Evolutionary conservation across 1,139 yeast species (phyloP).

Genomic region (Meyerozyma athensensis): DNA sequence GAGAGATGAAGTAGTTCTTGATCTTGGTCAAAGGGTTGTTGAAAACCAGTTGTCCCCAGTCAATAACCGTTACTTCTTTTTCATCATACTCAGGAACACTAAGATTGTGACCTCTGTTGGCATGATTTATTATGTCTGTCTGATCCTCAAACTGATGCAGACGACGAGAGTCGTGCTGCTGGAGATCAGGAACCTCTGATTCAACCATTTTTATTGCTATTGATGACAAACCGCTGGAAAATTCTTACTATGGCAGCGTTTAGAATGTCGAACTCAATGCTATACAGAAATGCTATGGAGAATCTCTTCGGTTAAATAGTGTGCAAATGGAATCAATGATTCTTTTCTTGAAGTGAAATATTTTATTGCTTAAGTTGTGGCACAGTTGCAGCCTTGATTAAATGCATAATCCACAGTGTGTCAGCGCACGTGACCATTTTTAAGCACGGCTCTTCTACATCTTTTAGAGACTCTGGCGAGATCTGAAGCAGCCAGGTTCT

Average conservation of each 20-base stretch:
- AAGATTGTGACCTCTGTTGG: constrained; percentile 11
- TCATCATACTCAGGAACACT: constrained; percentile 40
- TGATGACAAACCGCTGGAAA: not conserved
- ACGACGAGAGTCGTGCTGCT: constrained; percentile 10
- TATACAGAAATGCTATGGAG: not conserved
- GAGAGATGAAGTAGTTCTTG: constrained; percentile 47
- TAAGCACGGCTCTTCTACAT: too few relatives aligned
- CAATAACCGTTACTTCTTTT: constrained; percentile 39
- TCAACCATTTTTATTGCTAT: not conserved
- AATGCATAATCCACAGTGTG: constrained; percentile 1
- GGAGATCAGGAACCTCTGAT: constrained; percentile 20
- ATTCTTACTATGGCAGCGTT: too few relatives aligned
- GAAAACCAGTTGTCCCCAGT: constrained; percentile 37
- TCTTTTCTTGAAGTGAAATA: not conserved
- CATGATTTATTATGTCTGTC: constrained; percentile 8
- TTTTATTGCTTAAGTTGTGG: not conserved
- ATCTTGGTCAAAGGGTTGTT: constrained; percentile 37
- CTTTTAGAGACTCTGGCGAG: too few relatives aligned
- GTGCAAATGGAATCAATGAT: not conserved
- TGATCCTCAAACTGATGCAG: constrained; percentile 13
- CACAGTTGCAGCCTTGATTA: not conserved
- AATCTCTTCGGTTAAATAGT: not conserved
- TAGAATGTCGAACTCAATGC: too few relatives aligned
- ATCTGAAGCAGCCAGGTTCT: too few relatives aligned
- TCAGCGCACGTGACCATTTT: not conserved